Evolutionary conservation across 2,329 filamentous ascomycete species (phyloP).

Genomic region (Hypocreales sp.): DNA sequence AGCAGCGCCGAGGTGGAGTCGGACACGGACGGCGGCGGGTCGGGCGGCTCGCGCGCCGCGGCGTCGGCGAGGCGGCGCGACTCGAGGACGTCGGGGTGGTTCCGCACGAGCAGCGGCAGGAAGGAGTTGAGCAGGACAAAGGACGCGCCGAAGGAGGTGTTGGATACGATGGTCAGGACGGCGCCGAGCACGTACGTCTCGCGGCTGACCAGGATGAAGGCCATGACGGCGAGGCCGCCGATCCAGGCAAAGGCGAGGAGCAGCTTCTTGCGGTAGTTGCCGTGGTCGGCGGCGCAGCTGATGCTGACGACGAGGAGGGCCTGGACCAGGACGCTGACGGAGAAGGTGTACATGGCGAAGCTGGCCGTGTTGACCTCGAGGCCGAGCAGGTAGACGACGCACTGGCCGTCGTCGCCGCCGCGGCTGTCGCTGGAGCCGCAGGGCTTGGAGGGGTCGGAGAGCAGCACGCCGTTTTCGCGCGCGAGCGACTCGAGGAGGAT

Average conservation of each 20-base stretch:
- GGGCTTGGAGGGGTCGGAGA: constrained; percentile 59
- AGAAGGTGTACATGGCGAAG: constrained; percentile 98
- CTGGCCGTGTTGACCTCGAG: constrained; percentile 86
- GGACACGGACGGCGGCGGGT: constrained; percentile 16
- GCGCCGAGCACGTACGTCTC: constrained; percentile 67
- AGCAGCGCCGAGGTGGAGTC: constrained; percentile 34
- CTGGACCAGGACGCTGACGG: constrained; percentile 77
- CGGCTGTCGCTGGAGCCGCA: constrained; percentile 53
- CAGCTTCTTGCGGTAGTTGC: constrained; percentile 77
- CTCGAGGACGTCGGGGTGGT: constrained; percentile 47
- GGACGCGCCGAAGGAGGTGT: constrained; percentile 86
- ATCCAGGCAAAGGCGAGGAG: constrained; percentile 72
- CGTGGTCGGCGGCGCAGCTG: constrained; percentile 90
- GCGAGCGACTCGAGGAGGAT: constrained; percentile 90
- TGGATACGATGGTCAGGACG: constrained; percentile 74
- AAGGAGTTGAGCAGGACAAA: constrained; percentile 96
- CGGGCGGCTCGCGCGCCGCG: constrained; percentile 17
- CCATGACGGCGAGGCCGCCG: constrained; percentile 73
- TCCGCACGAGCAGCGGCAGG: constrained; percentile 73
- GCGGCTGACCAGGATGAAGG: constrained; percentile 66
- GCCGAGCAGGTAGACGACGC: constrained; percentile 69
- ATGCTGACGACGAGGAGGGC: constrained; percentile 88
- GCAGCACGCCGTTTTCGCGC: constrained; percentile 76
- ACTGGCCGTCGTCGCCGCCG: constrained; percentile 44
- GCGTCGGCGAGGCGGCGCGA: constrained; percentile 11